phyloP scores from a whole-genome alignment of 139 green algal species.

The Auxenochlorella pyrenoidosa region DNA sequence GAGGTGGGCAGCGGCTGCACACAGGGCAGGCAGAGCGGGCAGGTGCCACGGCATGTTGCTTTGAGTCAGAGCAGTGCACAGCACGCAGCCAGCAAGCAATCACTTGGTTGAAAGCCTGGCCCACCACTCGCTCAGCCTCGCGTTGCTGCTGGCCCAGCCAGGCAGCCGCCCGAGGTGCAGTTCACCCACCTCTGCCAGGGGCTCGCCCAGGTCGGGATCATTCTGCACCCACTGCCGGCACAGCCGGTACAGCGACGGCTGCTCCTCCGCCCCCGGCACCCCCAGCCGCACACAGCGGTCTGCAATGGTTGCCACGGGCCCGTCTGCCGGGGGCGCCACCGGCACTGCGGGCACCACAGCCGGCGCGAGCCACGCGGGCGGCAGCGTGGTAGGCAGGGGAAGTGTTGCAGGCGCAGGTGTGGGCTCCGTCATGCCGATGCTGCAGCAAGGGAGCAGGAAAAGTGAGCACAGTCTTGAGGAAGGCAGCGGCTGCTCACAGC shows the following conservation, averaged over 20 bases:
- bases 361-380: neutral
- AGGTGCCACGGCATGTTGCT: neutral
- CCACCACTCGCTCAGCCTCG: too few relatives aligned
- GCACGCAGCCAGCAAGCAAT: too few relatives aligned
- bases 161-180: neutral
- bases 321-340: neutral
- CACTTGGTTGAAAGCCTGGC: neutral
- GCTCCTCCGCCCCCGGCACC: neutral
- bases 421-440: neutral
- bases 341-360: neutral
- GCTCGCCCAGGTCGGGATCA: slow-evolving; percentile 21
- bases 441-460: neutral
- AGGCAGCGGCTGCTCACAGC: neutral
- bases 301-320: neutral
- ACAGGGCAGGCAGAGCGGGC: neutral
- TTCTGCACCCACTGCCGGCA: slow-evolving; percentile 49
- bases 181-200: slow-evolving; percentile 24
- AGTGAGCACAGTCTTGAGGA: neutral
- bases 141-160: too few relatives aligned
- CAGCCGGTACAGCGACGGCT: slow-evolving; percentile 32
- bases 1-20: slow-evolving; percentile 19
- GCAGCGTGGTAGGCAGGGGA: neutral
- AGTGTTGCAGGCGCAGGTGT: neutral
- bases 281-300: slow-evolving; percentile 21
- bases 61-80: neutral